phyloP scores from a whole-genome alignment of 225 moss, liverwort and hornwort species.

The Ulota crispa region DNA sequence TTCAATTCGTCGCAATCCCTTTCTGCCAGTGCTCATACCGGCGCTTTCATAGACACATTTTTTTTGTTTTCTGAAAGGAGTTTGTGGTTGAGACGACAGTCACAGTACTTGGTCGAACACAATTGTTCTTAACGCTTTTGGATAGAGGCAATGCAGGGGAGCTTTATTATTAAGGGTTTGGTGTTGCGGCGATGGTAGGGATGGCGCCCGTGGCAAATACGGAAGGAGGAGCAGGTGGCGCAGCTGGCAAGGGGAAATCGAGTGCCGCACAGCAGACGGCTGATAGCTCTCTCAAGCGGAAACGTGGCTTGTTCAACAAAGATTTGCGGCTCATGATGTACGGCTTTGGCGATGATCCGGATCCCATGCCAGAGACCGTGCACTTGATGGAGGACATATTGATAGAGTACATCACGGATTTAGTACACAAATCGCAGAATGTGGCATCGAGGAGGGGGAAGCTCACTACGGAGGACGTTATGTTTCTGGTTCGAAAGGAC shows the following conservation, averaged over 20 bases:
- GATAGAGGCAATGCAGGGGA: conserved; percentile 2
- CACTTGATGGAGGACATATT: conserved; percentile 83
- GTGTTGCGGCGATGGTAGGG: conserved; percentile 36
- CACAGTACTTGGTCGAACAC: not conserved
- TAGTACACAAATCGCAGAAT: conserved; percentile 85
- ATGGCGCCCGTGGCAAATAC: conserved; percentile 35
- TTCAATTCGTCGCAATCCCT: not conserved
- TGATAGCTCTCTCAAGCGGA: conserved; percentile 73
- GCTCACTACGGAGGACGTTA: conserved; percentile 87
- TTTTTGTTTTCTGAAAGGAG: not conserved
- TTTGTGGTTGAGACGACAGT: not conserved
- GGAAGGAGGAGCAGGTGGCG: conserved; percentile 47
- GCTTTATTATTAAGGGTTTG: conserved; percentile 1
- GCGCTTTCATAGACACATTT: not conserved
- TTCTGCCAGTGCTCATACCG: not conserved
- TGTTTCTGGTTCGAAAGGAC: conserved; percentile 84
- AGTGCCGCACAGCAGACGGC: conserved; percentile 46
- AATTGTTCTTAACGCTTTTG: not conserved
- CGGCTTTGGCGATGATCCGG: conserved; percentile 92
- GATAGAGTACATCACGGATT: conserved; percentile 83
- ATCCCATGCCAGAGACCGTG: conserved; percentile 93
- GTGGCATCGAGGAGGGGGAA: conserved; percentile 93
- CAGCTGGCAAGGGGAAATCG: conserved; percentile 40
- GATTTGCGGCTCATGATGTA: conserved; percentile 94
- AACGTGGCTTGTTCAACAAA: conserved; percentile 81